A percentile compares a stretch with the other conserved stretches of the same genome.
Conservation (phyloP, 2,329 filamentous ascomycete genomes). For the Apiospora phragmitis region DNA sequence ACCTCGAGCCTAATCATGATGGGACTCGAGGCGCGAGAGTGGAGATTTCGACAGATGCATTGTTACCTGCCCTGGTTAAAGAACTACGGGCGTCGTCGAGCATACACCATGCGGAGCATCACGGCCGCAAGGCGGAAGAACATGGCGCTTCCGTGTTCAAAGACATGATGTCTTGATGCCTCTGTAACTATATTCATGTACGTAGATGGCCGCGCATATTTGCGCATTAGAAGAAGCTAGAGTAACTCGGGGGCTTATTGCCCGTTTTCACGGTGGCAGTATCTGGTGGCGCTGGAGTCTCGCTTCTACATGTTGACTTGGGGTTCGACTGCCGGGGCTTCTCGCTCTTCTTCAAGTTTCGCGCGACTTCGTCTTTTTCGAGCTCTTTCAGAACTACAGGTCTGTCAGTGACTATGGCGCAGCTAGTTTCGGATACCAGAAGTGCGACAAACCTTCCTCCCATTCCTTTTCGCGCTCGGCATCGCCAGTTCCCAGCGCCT, state of each 20-base stretch:
- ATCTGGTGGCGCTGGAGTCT: not conserved
- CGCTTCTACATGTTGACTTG: not conserved
- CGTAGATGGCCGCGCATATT: constrained; percentile 13
- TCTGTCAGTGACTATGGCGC: constrained; percentile 2
- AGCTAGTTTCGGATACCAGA: not conserved
- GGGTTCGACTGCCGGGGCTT: constrained; percentile 41
- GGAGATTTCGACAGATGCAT: constrained; percentile 56
- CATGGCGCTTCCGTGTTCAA: constrained; percentile 48
- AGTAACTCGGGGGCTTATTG: constrained; percentile 32
- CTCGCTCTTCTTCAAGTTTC: constrained; percentile 43
- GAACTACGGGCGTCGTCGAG: constrained; percentile 40
- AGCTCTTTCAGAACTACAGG: constrained; percentile 63
- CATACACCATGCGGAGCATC: constrained; percentile 16
- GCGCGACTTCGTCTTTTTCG: constrained; percentile 56
- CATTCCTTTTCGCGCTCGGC: constrained; percentile 76
- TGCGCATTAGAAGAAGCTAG: constrained; percentile 49
- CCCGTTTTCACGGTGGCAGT: constrained; percentile 26
- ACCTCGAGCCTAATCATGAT: constrained; percentile 50
- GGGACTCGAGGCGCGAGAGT: constrained; percentile 56
- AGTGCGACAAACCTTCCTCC: constrained; percentile 63
- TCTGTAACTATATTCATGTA: not conserved
- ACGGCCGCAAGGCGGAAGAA: constrained; percentile 24
- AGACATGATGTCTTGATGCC: constrained; percentile 57
- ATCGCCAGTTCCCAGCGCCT: constrained; percentile 76
- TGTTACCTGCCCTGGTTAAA: constrained; percentile 59